Base-by-base conservation (phyloP, 2,329 filamentous ascomycete species). In the Pyrenochaeta sp. region DNA sequence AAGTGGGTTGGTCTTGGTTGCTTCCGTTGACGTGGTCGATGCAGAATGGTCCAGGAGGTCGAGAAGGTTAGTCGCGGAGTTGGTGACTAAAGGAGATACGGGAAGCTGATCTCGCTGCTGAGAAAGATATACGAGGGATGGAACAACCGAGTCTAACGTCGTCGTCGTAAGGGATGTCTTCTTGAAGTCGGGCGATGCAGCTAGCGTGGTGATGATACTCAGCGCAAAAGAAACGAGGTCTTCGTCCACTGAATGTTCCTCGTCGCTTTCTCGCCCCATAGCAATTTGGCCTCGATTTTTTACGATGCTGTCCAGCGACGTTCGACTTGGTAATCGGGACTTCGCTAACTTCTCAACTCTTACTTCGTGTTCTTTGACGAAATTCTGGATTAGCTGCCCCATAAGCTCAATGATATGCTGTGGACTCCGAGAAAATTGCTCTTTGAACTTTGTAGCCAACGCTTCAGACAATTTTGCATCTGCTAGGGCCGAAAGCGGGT, bases 321-420 rank as follows among this genome's bases (percentile, higher is more conserved):
- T 61, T 36, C 71, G 70, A 46, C 61, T 76, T 2, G 71, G 65
- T 34, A 57, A 70, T 0, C 58, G 61, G 6, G 61, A 37, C 13
- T 65, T 61, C 25, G 50, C 49, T 3, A 56, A 45, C 6, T 52
- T 55, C 68, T 22, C 84, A 74, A 37, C 86, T 84, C 53, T 66
- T 0, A 79, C 75, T 3, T 78, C 76, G 6, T 80, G 74, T 32
- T 82, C 80, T 15, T 81, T 80, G 5, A 73, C 63, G 42, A 69
- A 75, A 32, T 73, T 72, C 4, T 77, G 74, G 1, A 92, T 73
- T 0, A 92, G 82, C 54, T 90, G 84, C 50, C 81, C 81, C 48
- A 89, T 83, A 1, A 93, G 81, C 45, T 87, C 84, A 1, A 92
- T 77, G 6, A 91, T 82, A 64, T 90, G 87, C 43, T 84, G 83